These are phyloP conservation scores for Pharus latifolius DNA, from an alignment of 176 grass and related monocot species.

Conservation along the genomic window DNA sequence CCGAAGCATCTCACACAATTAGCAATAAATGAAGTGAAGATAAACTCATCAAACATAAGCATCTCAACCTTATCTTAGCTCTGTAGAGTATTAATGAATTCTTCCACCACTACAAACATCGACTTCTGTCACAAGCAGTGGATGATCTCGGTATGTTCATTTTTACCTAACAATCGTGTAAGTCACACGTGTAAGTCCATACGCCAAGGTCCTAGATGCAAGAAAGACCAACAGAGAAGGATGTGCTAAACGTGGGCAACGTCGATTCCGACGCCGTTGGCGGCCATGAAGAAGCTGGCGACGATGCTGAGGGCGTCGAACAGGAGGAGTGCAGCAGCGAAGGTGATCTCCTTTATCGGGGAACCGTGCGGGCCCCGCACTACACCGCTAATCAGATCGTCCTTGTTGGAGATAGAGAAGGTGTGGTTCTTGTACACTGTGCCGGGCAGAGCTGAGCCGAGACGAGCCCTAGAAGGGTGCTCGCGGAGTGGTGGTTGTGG, in stretches of 20 bases:
- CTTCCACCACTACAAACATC: too few species aligned
- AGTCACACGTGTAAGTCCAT: neutral
- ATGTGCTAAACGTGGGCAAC: conserved; percentile 58
- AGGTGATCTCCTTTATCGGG: conserved; percentile 97
- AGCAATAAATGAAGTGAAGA: too few species aligned
- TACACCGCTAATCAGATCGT: conserved; percentile 61
- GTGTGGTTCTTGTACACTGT: conserved; percentile 99
- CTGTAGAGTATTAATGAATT: neutral
- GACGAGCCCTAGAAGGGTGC: neutral
- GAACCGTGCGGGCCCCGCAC: conserved; percentile 38
- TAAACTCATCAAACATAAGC: neutral
- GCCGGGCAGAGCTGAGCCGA: too few species aligned
- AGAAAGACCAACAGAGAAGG: too few species aligned
- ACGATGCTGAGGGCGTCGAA: conserved; percentile 62
- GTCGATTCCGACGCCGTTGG: conserved; percentile 75
- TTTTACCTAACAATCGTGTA: neutral
- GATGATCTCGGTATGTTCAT: neutral
- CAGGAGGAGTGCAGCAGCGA: conserved; percentile 81
- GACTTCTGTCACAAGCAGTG: neutral
- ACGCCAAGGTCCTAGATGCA: neutral
- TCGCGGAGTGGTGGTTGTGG: neutral
- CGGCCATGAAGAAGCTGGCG: conserved; percentile 57
- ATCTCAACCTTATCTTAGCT: neutral
- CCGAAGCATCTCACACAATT: too few species aligned
- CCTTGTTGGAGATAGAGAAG: conserved; percentile 93